phyloP scores from a whole-genome alignment of 208 protist genomes.

The Acanthamoeba triangularis region DNA sequence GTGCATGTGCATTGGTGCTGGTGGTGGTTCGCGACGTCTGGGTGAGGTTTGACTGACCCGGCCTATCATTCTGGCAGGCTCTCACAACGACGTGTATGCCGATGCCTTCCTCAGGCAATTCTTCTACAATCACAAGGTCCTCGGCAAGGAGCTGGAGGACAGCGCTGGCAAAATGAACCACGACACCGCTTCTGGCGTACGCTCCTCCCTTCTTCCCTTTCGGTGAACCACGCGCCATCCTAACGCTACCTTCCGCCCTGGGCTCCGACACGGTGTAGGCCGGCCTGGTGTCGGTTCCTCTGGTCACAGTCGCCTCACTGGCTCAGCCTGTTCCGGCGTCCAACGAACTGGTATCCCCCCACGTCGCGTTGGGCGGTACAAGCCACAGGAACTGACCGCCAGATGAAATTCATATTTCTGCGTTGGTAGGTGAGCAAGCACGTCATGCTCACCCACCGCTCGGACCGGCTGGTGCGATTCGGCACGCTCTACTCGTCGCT shows the following conservation, averaged over 20 bases:
- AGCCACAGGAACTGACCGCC: background rate
- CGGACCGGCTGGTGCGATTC: background rate
- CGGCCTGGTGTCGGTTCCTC: constrained; percentile 5
- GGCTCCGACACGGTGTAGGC: background rate
- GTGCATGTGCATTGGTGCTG: too few species aligned
- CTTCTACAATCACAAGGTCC: constrained; percentile 58
- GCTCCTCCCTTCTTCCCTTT: background rate
- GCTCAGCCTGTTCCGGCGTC: background rate
- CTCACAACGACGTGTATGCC: constrained; percentile 77
- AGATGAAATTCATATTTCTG: too few species aligned
- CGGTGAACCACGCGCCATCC: background rate
- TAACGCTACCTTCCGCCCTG: too few species aligned
- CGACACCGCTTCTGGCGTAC: constrained; percentile 29
- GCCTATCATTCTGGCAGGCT: too few species aligned
- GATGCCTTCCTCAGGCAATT: constrained; percentile 72
- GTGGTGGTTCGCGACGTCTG: too few species aligned
- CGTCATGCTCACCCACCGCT: constrained; percentile 27
- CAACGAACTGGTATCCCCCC: background rate
- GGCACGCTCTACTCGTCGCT: constrained; percentile 9
- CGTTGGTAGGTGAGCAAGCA: background rate
- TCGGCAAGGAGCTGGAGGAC: background rate
- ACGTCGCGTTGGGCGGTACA: background rate
- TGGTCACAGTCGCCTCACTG: background rate
- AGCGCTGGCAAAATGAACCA: constrained; percentile 41
- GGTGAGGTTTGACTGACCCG: too few species aligned